Conservation (phyloP, 2,329 filamentous ascomycete genomes). For the Cylindrodendrum hubeiense region DNA sequence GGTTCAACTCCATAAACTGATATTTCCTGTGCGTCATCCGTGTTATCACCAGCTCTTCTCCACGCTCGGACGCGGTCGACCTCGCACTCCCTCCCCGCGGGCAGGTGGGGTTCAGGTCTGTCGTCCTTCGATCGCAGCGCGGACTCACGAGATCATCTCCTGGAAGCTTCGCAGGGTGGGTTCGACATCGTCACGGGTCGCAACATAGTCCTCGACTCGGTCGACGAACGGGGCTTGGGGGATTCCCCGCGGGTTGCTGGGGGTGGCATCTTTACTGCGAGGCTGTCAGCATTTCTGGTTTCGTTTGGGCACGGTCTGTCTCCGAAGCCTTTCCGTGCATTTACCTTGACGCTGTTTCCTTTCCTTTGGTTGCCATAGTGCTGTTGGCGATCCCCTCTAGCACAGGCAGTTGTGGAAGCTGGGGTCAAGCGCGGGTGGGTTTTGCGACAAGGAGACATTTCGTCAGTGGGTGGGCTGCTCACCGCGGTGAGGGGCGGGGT, state of each 20-base stretch:
- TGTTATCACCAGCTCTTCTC: conserved; percentile 33
- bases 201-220: conserved; percentile 89
- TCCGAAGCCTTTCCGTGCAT: conserved; percentile 8
- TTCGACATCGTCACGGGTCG: conserved; percentile 83
- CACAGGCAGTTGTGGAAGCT: conserved; percentile 40
- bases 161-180: conserved; percentile 85
- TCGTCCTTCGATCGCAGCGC: conserved; percentile 19
- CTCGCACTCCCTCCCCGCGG: conserved; percentile 13
- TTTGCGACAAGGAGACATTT: conserved; percentile 48
- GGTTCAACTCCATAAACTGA: conserved; percentile 98
- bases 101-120: conserved; percentile 9
- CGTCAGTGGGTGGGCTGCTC: conserved; percentile 45
- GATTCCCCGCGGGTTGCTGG: conserved; percentile 85
- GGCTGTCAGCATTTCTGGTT: conserved; percentile 28
- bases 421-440: conserved; percentile 36
- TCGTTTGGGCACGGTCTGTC: too few species aligned
- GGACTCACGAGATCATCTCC: conserved; percentile 89
- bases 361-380: conserved; percentile 58
- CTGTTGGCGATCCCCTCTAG: conserved; percentile 35
- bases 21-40: conserved; percentile 79
- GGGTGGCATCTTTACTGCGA: conserved; percentile 60
- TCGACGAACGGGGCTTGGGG: conserved; percentile 88
- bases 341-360: conserved; percentile 52
- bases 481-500: conserved; percentile 45
- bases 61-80: conserved; percentile 19